Conservation (phyloP, 805 yeast genomes). For the Candida sithepensis region DNA sequence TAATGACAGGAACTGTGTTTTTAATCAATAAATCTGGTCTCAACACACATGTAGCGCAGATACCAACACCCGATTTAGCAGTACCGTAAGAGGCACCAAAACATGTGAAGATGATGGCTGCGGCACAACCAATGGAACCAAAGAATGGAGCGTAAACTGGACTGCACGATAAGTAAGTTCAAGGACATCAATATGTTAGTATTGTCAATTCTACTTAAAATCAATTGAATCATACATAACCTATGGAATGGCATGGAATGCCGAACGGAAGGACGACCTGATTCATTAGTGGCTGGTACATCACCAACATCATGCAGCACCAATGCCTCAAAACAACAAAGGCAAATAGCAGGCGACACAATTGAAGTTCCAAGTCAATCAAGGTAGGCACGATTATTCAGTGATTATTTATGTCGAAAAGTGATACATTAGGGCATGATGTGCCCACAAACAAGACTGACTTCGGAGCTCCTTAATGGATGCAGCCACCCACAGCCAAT, state of each 20-base stretch:
- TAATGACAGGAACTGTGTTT: conserved; percentile 94
- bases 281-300: too few relatives aligned
- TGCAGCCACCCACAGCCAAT: background rate
- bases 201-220: background rate
- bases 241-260: too few relatives aligned
- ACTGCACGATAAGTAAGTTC: conserved; percentile 30
- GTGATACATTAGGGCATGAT: too few relatives aligned
- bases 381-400: too few relatives aligned
- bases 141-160: conserved; percentile 93
- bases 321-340: too few relatives aligned
- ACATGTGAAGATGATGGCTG: conserved; percentile 98
- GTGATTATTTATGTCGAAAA: too few relatives aligned
- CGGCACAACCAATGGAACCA: conserved; percentile 99
- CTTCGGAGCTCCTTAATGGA: background rate
- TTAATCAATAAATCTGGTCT: conserved; percentile 95
- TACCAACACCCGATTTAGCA: conserved; percentile 99
- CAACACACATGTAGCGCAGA: conserved; percentile 95
- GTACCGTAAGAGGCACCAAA: conserved; percentile 99
- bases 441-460: background rate
- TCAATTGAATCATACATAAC: too few relatives aligned
- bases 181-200: background rate
- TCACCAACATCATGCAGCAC: too few relatives aligned
- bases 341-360: too few relatives aligned
- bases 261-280: too few relatives aligned
- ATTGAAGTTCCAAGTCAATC: too few relatives aligned